Conservation (phyloP, 2,329 filamentous ascomycete species). For the Chalaropsis thielavioides region DNA sequence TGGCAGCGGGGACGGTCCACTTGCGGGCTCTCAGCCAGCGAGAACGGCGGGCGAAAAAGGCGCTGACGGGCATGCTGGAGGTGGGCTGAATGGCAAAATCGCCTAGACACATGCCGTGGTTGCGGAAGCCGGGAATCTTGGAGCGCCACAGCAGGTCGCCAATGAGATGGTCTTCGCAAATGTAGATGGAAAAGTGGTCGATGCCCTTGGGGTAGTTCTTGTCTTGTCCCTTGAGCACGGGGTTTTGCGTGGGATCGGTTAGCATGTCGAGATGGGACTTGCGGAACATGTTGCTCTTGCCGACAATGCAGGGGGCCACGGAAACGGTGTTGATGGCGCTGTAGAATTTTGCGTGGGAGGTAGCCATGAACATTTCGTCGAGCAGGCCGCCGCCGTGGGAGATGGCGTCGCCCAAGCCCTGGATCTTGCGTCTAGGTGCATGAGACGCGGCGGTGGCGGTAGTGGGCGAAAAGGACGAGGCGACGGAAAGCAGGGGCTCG, state of each 20-base stretch:
- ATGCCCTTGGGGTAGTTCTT: constrained; percentile 46
- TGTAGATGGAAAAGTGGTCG: constrained; percentile 87
- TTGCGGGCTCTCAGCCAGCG: constrained; percentile 90
- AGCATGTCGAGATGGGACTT: constrained; percentile 74
- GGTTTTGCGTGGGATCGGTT: constrained; percentile 36
- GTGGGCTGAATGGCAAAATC: constrained; percentile 87
- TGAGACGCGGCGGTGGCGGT: neutral
- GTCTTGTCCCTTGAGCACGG: constrained; percentile 24
- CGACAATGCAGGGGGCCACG: constrained; percentile 82
- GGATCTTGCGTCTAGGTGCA: neutral
- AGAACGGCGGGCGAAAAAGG: constrained; percentile 68
- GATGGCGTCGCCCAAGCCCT: constrained; percentile 23
- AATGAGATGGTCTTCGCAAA: constrained; percentile 95
- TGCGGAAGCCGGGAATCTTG: constrained; percentile 48
- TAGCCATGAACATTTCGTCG: constrained; percentile 90
- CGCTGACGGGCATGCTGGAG: constrained; percentile 58
- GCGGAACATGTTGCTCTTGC: constrained; percentile 98
- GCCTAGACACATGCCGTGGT: constrained; percentile 72
- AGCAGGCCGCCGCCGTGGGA: constrained; percentile 59
- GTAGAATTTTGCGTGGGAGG: constrained; percentile 93
- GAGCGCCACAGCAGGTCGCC: constrained; percentile 79
- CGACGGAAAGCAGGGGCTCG: constrained; percentile 18
- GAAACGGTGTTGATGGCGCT: constrained; percentile 88
- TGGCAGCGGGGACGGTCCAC: constrained; percentile 80
- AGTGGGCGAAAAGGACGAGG: constrained; percentile 2